Evolutionary conservation across 2,329 filamentous ascomycete genomes (phyloP).

Genomic region (Colletotrichum magnum): DNA sequence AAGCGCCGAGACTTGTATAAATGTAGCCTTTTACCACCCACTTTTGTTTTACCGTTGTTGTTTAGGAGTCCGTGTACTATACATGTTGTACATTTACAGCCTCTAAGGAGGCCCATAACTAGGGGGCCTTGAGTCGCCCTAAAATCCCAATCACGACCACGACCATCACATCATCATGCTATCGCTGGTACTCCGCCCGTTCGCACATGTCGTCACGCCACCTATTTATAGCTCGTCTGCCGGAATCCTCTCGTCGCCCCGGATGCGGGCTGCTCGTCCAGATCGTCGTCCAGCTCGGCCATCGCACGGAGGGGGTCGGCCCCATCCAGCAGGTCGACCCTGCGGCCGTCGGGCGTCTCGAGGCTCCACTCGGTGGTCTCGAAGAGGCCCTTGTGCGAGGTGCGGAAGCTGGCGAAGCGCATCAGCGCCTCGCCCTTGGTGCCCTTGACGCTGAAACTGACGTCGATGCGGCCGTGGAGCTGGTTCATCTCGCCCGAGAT

Average conservation of each 20-base stretch:
- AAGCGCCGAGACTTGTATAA: constrained; percentile 43
- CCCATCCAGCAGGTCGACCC: constrained; percentile 81
- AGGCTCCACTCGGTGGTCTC: constrained; percentile 94
- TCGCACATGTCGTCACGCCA: background rate
- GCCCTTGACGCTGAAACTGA: constrained; percentile 89
- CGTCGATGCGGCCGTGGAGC: constrained; percentile 90
- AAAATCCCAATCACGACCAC: constrained; percentile 31
- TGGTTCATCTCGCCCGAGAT: constrained; percentile 93
- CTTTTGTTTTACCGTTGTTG: constrained; percentile 40
- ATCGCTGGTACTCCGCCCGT: no score
- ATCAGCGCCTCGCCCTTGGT: constrained; percentile 79
- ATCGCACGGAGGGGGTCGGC: constrained; percentile 76
- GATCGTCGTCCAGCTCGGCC: constrained; percentile 48
- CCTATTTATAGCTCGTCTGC: constrained; percentile 56
- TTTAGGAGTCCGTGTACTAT: constrained; percentile 51
- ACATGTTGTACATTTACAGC: constrained; percentile 49
- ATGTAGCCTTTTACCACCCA: constrained; percentile 1
- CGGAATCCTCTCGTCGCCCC: constrained; percentile 64
- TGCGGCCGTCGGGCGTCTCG: constrained; percentile 71
- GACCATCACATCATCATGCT: background rate
- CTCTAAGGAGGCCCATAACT: constrained; percentile 30
- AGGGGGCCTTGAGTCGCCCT: constrained; percentile 26
- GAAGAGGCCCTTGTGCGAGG: constrained; percentile 74
- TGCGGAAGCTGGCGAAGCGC: constrained; percentile 83
- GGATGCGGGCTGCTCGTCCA: constrained; percentile 51